Evolutionary conservation across 805 yeast genomes (phyloP), one percentile per base, ranked within the genome.

Genomic region (Myxozyma udenii): DNA sequence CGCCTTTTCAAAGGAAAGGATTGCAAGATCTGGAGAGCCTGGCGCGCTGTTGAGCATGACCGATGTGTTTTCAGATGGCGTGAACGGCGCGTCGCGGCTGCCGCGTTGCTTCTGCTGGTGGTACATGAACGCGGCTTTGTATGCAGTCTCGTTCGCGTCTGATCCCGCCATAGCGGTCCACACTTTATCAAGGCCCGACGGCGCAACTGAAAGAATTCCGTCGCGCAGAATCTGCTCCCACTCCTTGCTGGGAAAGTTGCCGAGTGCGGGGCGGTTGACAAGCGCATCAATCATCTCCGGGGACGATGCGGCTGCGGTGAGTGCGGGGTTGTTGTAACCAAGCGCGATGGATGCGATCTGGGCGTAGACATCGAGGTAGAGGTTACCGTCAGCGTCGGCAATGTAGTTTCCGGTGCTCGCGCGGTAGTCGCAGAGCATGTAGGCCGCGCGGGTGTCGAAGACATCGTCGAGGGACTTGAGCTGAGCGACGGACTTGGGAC

Each of bases 131-230:
- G 89, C 89, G 53, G 95, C 95, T 73, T 87, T 87, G 77, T 82
- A 87, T 19, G 95, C 95, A 65, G 85, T 76, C 71, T 87, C 95
- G 68, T 85, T 85, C 62, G 95, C 95, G 65, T 86, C 95, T 38
- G 93, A 87, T 60, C 95, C 95, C 18, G 89, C 80, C 58, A 86
- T 73, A 44, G 85, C 91, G 26, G 85, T 78, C 90, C 93, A 87
- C 50, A 87, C 78, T 62, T 78, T 73, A 62, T 74, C 77, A 71
- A 83, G 84, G 58, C 89, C 90, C 68, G 79, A 78, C 65, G 95
- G 95, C 47, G 95, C 95, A 61, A 76, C 81, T 55, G 81, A 76
- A 60, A 85, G 71, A 60, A 87, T 76, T 41, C 81, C 84, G 66
- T 80, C 80, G 52, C 75, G 64, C 55, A 73, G 76, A 38, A 71